Evolutionary conservation across 2,329 filamentous ascomycete genomes (phyloP).

Genomic region (Talaromyces sp.): DNA sequence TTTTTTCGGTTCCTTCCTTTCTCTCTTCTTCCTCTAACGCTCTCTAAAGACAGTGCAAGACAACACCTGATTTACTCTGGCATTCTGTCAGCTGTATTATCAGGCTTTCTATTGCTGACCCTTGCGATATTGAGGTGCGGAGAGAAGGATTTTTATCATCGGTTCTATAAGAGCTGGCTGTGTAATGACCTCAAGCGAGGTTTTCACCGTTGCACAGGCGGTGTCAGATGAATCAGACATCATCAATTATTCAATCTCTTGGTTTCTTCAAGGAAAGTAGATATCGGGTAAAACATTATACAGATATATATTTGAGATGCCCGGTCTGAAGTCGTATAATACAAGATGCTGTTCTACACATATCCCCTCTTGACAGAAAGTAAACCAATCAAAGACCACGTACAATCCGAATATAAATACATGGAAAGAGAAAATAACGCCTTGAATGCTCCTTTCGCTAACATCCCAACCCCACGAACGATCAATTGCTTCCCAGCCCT

Average conservation of each 20-base stretch:
- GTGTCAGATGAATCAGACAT: conserved; percentile 83
- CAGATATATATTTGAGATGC: conserved; percentile 19
- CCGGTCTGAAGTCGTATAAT: conserved; percentile 12
- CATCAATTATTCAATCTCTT: conserved; percentile 17
- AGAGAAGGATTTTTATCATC: conserved; percentile 44
- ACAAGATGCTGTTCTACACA: conserved; percentile 13
- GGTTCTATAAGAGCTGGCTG: conserved; percentile 73
- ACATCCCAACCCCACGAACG: conserved; percentile 1
- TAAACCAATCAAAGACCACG: conserved; percentile 10
- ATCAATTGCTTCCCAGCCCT: conserved; percentile 29
- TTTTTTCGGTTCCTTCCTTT: conserved; percentile 23
- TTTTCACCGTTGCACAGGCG: conserved; percentile 64
- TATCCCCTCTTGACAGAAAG: neutral
- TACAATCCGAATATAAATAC: conserved; percentile 17
- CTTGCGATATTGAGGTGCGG: conserved; percentile 60
- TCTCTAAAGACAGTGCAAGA: conserved; percentile 86
- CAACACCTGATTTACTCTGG: conserved; percentile 59
- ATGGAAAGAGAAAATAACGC: conserved; percentile 26
- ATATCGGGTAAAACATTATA: neutral
- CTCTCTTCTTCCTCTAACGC: conserved; percentile 48
- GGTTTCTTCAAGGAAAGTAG: neutral
- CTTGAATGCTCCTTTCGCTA: conserved; percentile 30
- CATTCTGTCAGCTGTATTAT: conserved; percentile 64
- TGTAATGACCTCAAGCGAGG: conserved; percentile 45
- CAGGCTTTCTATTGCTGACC: conserved; percentile 59